A percentile compares a stretch with the other conserved stretches of the same genome.
phyloP scores from a whole-genome alignment of 2,329 filamentous ascomycete genomes.

The Ploettnerulaceae sp. region DNA sequence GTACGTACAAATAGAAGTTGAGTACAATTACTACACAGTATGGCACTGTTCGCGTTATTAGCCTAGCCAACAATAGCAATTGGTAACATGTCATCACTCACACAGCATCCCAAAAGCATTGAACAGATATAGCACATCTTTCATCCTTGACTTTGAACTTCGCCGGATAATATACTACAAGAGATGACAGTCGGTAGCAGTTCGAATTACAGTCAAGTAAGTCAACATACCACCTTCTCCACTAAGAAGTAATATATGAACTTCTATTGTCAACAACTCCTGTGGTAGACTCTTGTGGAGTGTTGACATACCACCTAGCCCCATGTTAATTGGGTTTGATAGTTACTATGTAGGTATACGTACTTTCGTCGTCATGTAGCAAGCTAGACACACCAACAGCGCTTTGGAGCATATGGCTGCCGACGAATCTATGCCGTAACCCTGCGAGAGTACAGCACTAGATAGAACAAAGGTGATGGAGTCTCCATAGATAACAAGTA shows the following conservation, averaged over 20 bases:
- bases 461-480: constrained; percentile 56
- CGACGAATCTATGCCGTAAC: constrained; percentile 51
- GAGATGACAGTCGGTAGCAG: not conserved
- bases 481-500: constrained; percentile 55
- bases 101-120: constrained; percentile 55
- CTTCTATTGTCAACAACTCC: constrained; percentile 14
- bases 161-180: constrained; percentile 47
- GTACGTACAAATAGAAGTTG: constrained; percentile 56
- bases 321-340: not conserved
- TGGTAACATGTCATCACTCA: constrained; percentile 24
- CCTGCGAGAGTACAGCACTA: constrained; percentile 52
- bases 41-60: constrained; percentile 26
- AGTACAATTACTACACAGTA: constrained; percentile 44
- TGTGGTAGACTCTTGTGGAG: not conserved
- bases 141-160: constrained; percentile 45
- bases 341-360: not conserved
- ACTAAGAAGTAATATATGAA: constrained; percentile 62
- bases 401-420: constrained; percentile 49
- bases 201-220: not conserved
- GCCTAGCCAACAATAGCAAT: constrained; percentile 7
- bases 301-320: constrained; percentile 5
- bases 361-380: constrained; percentile 60
- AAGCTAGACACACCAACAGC: constrained; percentile 55
- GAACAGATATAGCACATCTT: constrained; percentile 55
- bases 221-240: constrained; percentile 49